These are phyloP conservation scores for Phytophthora podocarpi DNA, from an alignment of 352 stramenopile genomes.

Conservation along the genomic window DNA sequence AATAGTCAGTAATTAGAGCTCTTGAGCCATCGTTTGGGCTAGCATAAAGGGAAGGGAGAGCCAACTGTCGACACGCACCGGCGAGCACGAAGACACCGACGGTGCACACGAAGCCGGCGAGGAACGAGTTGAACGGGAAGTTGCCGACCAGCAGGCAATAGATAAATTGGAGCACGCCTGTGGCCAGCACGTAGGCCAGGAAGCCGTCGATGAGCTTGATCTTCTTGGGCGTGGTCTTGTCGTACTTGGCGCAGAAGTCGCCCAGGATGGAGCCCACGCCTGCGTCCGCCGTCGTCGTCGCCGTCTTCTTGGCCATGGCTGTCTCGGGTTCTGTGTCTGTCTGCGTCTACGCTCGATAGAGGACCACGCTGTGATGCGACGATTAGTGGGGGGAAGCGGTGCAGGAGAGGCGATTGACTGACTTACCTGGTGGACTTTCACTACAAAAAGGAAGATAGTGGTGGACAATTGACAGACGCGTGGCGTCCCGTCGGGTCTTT, in stretches of 20 bases:
- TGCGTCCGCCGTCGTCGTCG: conserved; percentile 33
- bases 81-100: conserved; percentile 91
- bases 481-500: too few relatives aligned
- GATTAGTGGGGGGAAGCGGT: neutral
- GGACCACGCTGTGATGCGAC: conserved; percentile 2
- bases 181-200: conserved; percentile 88
- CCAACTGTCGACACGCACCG: conserved; percentile 39
- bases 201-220: conserved; percentile 92
- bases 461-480: too few relatives aligned
- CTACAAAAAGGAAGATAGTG: conserved; percentile 2
- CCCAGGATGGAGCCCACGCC: conserved; percentile 58
- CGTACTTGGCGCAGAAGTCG: conserved; percentile 77
- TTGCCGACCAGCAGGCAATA: conserved; percentile 91
- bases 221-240: conserved; percentile 87
- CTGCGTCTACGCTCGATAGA: conserved; percentile 6
- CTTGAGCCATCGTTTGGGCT: neutral
- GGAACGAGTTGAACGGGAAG: conserved; percentile 94
- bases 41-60: neutral
- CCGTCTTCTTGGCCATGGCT: conserved; percentile 40
- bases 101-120: conserved; percentile 90
- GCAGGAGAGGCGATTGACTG: neutral
- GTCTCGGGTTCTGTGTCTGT: too few relatives aligned
- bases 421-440: conserved; percentile 9
- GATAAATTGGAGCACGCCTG: conserved; percentile 91
- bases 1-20: neutral